Base-by-base conservation (phyloP, 495 filamentous ascomycete genomes). In the Neurospora tetrasperma region DNA sequence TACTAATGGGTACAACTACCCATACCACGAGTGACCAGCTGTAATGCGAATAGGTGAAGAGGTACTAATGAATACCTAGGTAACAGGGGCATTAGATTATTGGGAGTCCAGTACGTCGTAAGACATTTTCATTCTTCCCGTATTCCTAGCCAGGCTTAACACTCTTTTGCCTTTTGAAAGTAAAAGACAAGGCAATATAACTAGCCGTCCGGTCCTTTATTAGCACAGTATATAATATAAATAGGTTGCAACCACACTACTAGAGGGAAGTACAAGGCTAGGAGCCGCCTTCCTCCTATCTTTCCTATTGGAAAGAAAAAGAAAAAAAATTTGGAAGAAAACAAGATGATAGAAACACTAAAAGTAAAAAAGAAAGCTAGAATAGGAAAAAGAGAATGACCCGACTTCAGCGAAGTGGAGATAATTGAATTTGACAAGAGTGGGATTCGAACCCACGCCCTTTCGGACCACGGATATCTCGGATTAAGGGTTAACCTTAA, bases 371-470 rank as follows among this genome's bases (percentile, higher is more conserved):
- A n/a, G n/a, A n/a, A 54, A 54, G 10, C 3, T 6, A 54, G 18
- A 20, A 46, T 14, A 12, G 10, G 4, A 23, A 23, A 6, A 54
- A 54, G 16, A 31, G 31, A 11, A 59, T 27, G 8, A 3, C 54
- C 54, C 54, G 14, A 35, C 27, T 35, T 35, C 2, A 62, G 54
- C 1, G 27, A 18, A 9, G 12, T 35, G 54, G 54, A 62, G 54
- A 62, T 35, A 5, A 18, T 6, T 59, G 54, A 62, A 0, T 2
- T 31, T 77, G 74, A 77, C 75, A 76, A 79, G 78, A 79, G 78
- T 79, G 78, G 78, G 78, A 79, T 79, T 79, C 78, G 78, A 79
- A 78, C 78, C 78, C 78, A 79, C 78, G 78, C 78, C 78, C 78
- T 79, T 79, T 79, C 78, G 78, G 78, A 79, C 76, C 71, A 74